Evolutionary conservation across 2,329 filamentous ascomycete species (phyloP).

Genomic region (Setomelanomma holmii): DNA sequence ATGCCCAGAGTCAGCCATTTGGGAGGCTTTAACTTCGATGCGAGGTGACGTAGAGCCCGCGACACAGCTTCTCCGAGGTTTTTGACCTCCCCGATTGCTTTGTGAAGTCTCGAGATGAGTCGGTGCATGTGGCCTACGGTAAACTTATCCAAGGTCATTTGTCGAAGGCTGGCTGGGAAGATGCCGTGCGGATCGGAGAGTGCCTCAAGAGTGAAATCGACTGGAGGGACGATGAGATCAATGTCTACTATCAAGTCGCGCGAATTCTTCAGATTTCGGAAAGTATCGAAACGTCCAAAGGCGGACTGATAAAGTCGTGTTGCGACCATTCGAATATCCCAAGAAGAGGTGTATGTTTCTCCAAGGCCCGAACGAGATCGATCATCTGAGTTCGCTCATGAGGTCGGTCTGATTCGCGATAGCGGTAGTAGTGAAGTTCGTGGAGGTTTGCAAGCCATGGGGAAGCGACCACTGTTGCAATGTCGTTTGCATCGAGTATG

Average conservation of each 20-base stretch:
- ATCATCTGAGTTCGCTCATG: no score
- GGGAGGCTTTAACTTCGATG: neutral
- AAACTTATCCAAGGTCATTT: neutral
- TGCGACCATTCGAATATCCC: no score
- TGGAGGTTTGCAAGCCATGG: no score
- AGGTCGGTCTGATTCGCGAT: no score
- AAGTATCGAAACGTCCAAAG: neutral
- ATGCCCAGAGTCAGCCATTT: neutral
- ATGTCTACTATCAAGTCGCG: neutral
- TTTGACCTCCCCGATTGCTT: neutral
- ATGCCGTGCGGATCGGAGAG: neutral
- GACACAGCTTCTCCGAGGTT: neutral
- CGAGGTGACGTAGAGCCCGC: neutral
- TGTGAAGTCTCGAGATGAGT: neutral
- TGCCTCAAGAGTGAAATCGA: neutral
- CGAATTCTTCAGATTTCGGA: neutral
- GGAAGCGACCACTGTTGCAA: no score
- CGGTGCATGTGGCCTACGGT: neutral
- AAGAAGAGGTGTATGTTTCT: no score
- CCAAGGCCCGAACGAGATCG: no score
- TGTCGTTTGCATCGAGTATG: no score
- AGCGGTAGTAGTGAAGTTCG: no score
- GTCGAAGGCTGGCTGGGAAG: neutral
- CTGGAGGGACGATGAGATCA: neutral
- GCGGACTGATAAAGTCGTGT: no score